These are phyloP conservation scores for Nicotiana attenuata DNA, from an alignment of 257 asterid genomes.

Conservation along the genomic window DNA sequence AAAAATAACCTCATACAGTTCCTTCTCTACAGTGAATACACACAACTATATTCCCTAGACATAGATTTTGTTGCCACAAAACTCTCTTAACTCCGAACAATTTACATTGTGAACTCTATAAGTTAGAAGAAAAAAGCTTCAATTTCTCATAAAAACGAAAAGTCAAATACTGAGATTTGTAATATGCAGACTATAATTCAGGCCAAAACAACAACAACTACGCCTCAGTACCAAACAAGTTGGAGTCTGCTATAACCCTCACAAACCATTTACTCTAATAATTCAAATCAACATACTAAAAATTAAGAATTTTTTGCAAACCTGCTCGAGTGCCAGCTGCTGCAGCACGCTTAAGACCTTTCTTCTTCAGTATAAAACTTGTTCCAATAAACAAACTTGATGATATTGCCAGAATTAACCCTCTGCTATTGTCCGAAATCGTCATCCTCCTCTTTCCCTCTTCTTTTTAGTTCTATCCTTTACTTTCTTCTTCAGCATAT, in stretches of 20 bases:
- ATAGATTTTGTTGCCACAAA: not conserved
- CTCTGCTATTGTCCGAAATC: conserved; percentile 72
- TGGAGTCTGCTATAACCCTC: no score
- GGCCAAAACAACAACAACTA: no score
- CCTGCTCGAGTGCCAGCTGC: conserved; percentile 85
- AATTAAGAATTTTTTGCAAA: not conserved
- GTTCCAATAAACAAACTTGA: conserved; percentile 90
- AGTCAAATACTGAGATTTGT: not conserved
- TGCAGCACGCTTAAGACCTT: conserved; percentile 89
- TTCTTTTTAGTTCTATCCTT: not conserved
- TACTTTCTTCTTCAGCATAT: not conserved
- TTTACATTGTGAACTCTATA: not conserved
- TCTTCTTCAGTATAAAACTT: conserved; percentile 90
- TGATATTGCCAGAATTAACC: conserved; percentile 73
- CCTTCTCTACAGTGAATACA: not conserved
- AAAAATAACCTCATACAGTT: not conserved
- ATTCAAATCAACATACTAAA: no score
- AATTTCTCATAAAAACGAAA: not conserved
- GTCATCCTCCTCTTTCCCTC: conserved; percentile 22
- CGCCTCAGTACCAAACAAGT: no score
- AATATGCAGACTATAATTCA: not conserved
- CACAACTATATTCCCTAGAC: not conserved
- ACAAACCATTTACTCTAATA: no score
- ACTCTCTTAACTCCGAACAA: not conserved
- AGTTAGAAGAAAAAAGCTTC: not conserved